Base-by-base conservation (phyloP, 1,284 basidiomycete species). In the Anthracocystis panici-leucophaei region DNA sequence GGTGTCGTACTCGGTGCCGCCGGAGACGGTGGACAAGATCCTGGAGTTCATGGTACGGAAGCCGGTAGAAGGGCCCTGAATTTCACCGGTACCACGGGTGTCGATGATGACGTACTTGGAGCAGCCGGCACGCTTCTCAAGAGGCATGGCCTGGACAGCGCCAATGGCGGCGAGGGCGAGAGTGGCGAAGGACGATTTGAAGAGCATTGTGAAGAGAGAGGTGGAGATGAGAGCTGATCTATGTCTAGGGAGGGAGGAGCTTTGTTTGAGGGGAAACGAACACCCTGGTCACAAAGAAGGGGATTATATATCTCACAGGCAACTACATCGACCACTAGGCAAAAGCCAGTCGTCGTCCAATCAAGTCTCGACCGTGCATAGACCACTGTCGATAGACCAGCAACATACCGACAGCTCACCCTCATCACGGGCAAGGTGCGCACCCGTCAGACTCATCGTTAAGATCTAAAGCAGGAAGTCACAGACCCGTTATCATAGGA, bases 21-120 rank as follows among this genome's bases (percentile, higher is more conserved):
- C 79, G 9, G 63, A 20, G 29, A 80, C 65, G 27, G 58, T 18
- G 11, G 62, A 45, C 41, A 50, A 31, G 44, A 76, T 77, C n/a
- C 60, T 48, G 4, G 20, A 23, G 72, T 78, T 80, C 78, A 81
- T 79, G 45, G 63, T 53, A 2, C 25, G 41, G 69, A 81, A 81
- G 1, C 71, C 76, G 20, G 55, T 40, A 5, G 80, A 81, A 11
- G 78, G 76, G 3, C 82, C 84, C 57, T 85, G 83, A 18, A 29
- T 40, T 54, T 85, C 84, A 50, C 79, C 72, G 8, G 82, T 84
- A 33, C 84, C 84, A 21, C 84, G 77, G 31, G 84, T 80, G 65
- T 77, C 76, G 75, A 85, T 84, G 65, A 85, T 63, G 69, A 57
- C 46, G 58, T 71, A 71, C 12, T 33, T 57, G 10, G 68, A 65